Conservation (phyloP, 2,329 filamentous ascomycete genomes). For the Talaromyces sp. region DNA sequence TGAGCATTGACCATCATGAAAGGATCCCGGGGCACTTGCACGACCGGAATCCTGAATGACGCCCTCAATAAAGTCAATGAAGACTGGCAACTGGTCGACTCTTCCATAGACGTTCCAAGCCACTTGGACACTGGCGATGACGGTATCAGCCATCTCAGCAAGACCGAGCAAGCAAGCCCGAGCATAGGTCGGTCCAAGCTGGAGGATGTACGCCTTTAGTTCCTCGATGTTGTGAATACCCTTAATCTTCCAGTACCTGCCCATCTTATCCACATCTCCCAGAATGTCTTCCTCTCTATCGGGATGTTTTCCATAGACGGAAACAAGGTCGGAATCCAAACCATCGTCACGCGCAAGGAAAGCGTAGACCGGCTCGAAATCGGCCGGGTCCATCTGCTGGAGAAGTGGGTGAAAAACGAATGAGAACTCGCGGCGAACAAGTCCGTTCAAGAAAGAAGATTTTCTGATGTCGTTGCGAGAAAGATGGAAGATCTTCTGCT, state of each 20-base stretch:
- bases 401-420: slow-evolving; percentile 9
- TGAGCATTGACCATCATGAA: background rate
- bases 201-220: background rate
- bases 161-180: slow-evolving; percentile 1
- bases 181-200: background rate
- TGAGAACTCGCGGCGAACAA: background rate
- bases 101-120: slow-evolving; percentile 13
- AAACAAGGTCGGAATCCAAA: background rate
- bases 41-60: background rate
- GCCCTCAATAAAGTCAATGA: slow-evolving; percentile 10
- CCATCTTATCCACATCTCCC: background rate
- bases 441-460: slow-evolving; percentile 6
- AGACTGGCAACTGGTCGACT: background rate
- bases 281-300: background rate
- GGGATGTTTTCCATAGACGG: background rate
- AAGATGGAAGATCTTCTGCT: slow-evolving; percentile 10
- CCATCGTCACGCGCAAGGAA: background rate
- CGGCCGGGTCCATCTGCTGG: background rate
- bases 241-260: background rate
- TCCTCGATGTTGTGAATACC: background rate
- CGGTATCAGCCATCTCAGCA: background rate
- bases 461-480: background rate
- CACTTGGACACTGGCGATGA: slow-evolving; percentile 8
- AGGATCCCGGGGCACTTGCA: too few relatives aligned
- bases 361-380: background rate